Conservation (phyloP, 2,329 filamentous ascomycete genomes). For the Claviceps maximensis region DNA sequence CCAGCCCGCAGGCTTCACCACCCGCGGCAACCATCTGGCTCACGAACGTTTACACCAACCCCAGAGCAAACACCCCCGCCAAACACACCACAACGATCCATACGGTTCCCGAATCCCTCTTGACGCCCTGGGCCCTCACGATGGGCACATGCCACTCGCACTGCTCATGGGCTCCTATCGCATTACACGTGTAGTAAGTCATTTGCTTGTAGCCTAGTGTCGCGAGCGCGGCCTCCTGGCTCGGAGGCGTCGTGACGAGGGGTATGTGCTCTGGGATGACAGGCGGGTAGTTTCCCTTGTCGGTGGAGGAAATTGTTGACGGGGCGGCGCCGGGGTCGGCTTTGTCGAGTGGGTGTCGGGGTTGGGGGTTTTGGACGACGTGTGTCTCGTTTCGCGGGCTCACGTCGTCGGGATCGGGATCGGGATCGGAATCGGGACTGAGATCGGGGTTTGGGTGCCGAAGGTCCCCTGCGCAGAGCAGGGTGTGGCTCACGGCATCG, state of each 20-base stretch:
- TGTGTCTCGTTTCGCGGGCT: no score
- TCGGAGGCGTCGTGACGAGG: slow-evolving; percentile 16
- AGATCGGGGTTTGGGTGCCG: no score
- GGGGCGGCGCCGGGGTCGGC: slow-evolving; percentile 9
- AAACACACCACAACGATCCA: slow-evolving; percentile 10
- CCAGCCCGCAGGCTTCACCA: no score
- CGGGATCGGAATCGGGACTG: no score
- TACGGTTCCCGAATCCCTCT: slow-evolving; percentile 12
- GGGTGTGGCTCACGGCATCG: no score
- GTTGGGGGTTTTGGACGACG: no score
- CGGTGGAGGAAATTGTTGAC: neutral
- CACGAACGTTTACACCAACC: slow-evolving; percentile 10
- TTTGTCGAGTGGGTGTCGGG: neutral
- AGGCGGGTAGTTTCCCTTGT: no score
- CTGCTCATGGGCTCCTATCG: slow-evolving; percentile 16
- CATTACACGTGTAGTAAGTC: slow-evolving; percentile 19
- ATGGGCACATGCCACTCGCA: slow-evolving; percentile 25
- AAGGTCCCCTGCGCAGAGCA: no score
- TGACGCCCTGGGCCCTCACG: slow-evolving; percentile 13
- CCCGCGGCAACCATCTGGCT: no score
- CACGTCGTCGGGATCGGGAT: no score
- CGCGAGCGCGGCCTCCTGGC: slow-evolving; percentile 16
- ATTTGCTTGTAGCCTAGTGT: slow-evolving; percentile 20
- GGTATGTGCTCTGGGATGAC: no score
- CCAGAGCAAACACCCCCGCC: slow-evolving; percentile 14